phyloP scores from a whole-genome alignment of 208 protist species.

The Endotrypanum monterogeii region DNA sequence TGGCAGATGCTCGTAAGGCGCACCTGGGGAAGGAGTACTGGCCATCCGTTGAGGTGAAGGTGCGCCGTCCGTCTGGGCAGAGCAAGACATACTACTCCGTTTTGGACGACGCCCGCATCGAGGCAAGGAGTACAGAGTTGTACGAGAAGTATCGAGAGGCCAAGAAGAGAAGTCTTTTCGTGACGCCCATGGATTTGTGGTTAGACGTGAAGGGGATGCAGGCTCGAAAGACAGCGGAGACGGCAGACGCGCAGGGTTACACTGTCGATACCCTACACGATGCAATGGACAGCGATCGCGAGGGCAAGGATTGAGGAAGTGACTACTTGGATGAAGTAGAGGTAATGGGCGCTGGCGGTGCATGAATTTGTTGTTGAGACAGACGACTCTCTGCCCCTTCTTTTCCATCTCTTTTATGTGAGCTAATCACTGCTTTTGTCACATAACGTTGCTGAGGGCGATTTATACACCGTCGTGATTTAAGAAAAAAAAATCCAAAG shows the following conservation, averaged over 20 bases:
- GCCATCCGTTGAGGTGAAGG: conserved; percentile 91
- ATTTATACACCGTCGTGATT: no score
- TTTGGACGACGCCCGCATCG: conserved; percentile 85
- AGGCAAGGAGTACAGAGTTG: conserved; percentile 71
- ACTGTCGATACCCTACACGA: conserved; percentile 67
- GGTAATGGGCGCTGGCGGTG: no score
- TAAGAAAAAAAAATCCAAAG: not conserved
- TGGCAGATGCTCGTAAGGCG: conserved; percentile 89
- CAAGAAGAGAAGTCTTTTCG: conserved; percentile 90
- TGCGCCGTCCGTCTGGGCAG: conserved; percentile 81
- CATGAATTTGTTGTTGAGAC: no score
- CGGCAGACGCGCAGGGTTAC: conserved; percentile 73
- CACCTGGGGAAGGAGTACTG: conserved; percentile 88
- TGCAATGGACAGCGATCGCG: conserved; percentile 37
- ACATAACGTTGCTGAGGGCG: not conserved
- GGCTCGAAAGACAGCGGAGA: conserved; percentile 59
- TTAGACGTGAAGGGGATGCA: conserved; percentile 85
- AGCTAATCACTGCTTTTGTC: not conserved
- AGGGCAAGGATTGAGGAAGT: conserved; percentile 11
- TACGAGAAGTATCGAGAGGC: conserved; percentile 85
- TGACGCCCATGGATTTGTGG: conserved; percentile 90
- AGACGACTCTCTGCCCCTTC: no score
- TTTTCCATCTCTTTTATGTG: not conserved
- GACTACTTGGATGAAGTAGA: no score
- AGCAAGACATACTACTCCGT: conserved; percentile 88